Percentiles rank a stretch among this genome's conserved stretches.
Conservation (phyloP, 257 asterid genomes). For the Jacaranda mimosifolia region DNA sequence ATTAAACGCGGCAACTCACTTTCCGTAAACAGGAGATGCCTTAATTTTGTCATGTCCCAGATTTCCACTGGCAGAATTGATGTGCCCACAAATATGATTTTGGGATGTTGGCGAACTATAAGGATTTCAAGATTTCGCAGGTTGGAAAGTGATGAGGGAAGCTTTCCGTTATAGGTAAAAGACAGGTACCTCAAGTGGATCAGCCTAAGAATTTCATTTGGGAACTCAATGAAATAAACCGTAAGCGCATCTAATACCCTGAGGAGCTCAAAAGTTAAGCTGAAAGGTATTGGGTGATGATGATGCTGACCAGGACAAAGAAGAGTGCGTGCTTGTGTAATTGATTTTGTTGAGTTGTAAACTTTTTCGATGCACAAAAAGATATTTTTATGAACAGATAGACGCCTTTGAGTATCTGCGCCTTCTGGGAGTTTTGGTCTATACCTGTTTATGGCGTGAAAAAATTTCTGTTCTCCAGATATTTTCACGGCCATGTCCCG, state of each 20-base stretch:
- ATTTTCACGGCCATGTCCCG: slow-evolving; percentile 39
- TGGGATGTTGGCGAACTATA: slow-evolving; percentile 20
- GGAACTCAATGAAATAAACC: slow-evolving; percentile 20
- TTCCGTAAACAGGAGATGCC: slow-evolving; percentile 20
- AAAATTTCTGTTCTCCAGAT: slow-evolving; percentile 26
- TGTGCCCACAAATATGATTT: background rate
- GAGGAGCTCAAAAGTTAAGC: background rate
- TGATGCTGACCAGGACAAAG: slow-evolving; percentile 40
- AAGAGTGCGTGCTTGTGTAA: slow-evolving; percentile 26
- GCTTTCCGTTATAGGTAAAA: background rate
- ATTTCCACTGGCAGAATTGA: slow-evolving; percentile 27
- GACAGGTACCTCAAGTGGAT: slow-evolving; percentile 27
- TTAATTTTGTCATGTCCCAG: slow-evolving; percentile 37
- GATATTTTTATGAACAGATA: slow-evolving; percentile 40
- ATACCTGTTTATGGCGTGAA: slow-evolving; percentile 26
- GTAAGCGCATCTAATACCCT: slow-evolving; percentile 26
- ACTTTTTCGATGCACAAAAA: slow-evolving; percentile 41
- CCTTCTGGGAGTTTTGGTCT: background rate
- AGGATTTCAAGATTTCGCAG: slow-evolving; percentile 21
- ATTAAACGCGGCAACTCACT: slow-evolving; percentile 13
- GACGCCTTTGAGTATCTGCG: background rate
- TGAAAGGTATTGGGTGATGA: slow-evolving; percentile 36
- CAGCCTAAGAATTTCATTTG: background rate
- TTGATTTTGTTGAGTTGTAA: background rate
- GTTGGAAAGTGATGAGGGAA: background rate